Base-by-base conservation (phyloP, 306 rosid genomes). In the Hippophae rhamnoides region DNA sequence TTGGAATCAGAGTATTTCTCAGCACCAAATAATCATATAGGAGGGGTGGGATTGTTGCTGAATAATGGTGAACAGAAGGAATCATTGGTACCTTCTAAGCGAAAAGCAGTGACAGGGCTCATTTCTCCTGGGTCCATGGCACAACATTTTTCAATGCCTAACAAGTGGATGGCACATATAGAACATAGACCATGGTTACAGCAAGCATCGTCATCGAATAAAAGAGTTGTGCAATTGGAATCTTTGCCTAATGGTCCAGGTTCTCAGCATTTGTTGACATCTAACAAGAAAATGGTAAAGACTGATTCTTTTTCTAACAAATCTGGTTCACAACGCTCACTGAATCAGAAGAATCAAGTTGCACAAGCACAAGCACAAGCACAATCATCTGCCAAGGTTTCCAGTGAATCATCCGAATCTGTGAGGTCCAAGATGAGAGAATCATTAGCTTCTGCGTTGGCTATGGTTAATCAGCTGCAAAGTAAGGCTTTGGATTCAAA, bases 391-490 rank as follows among this genome's bases (percentile, higher is more conserved):
- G 47, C 88, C 67, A 93, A 73, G 75, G 71, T 27, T 61, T 89
- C 77, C 46, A 61, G 66, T 40, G 99, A 88, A 52, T 84, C 94
- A 60, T 84, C 83, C 43, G 95, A 80, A 56, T 86, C 77, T 48
- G 85, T 93, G 57, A 84, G 99, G 80, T 88, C 97, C 69, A 93
- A 93, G 80, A 88, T 93, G 99, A 86, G 96, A 76, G 97, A 86
- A 66, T 84, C 96, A 13, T 72, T 93, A 64, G 80, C 85, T 64
- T 66, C 85, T 72, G 94, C 95, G 26, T 79, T 93, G 66, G 84
- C 84, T 14, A 68, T 93, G 77, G 99, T 82, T 57, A 67, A 79
- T 47, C 86, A 73, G 68, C 85, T 52, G 63, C 46, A 67, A 57
- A 80, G 68, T 13, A 85, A 73, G 50, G 62, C 66, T 9, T 50